These are phyloP conservation scores for Plenodomus biglobosus DNA, from an alignment of 2,329 filamentous ascomycete genomes.

Conservation along the genomic window DNA sequence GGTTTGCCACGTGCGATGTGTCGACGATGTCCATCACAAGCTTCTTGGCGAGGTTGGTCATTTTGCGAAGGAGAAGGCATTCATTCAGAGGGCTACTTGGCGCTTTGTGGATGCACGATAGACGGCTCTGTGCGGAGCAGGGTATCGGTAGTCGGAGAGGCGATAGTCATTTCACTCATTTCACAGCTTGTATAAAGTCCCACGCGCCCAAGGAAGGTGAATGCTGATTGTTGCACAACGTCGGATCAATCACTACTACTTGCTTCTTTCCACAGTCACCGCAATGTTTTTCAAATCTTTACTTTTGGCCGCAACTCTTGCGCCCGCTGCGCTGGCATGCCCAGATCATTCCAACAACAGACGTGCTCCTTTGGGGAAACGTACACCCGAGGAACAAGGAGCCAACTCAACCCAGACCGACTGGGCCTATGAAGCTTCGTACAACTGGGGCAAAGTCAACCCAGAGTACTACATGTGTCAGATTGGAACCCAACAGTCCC, in stretches of 20 bases:
- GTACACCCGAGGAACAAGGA: slow-evolving; percentile 5
- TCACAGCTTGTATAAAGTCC: neutral
- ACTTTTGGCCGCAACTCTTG: slow-evolving; percentile 7
- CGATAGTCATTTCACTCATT: neutral
- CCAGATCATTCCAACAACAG: slow-evolving; percentile 19
- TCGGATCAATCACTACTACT: neutral
- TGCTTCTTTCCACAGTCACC: neutral
- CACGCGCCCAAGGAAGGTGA: neutral
- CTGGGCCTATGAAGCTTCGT: slow-evolving; percentile 27
- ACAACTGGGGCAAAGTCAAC: slow-evolving; percentile 46
- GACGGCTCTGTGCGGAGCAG: too few relatives aligned
- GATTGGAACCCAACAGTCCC: slow-evolving; percentile 54
- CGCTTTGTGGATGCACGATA: neutral
- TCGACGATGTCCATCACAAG: neutral
- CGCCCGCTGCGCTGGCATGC: slow-evolving; percentile 9
- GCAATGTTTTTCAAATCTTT: slow-evolving; percentile 16
- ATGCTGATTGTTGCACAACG: neutral
- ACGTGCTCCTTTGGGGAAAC: slow-evolving; percentile 10
- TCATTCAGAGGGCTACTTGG: neutral
- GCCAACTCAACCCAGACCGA: slow-evolving; percentile 13
- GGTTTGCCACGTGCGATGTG: neutral
- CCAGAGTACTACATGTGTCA: slow-evolving; percentile 52
- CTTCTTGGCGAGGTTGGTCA: too few relatives aligned
- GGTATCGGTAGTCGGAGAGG: neutral
- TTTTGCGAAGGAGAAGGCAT: too few relatives aligned